Evolutionary conservation across 805 yeast species (phyloP), one percentile per base, ranked within the genome.

Genomic region (Schwanniomyces polymorphus): DNA sequence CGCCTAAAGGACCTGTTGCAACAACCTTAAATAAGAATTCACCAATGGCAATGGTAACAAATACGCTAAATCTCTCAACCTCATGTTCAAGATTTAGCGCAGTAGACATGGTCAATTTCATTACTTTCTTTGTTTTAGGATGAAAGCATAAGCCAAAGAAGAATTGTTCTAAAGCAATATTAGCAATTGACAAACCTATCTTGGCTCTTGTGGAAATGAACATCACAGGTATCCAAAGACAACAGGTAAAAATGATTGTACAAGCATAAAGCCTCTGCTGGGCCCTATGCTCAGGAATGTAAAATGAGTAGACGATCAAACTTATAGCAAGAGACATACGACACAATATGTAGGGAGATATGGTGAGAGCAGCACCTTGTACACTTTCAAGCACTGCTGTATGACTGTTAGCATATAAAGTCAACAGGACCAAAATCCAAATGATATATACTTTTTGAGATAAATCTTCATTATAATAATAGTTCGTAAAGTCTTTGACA

Each of bases 1-100:
- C 46, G 0, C 76, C 79, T 35, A 80, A 68, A 0, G 81, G 78
- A n/a, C 71, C 64, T 0, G 62, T 60, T 2, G 82, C 78, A 7
- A 81, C 85, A 7, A 79, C 65, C 35, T 74, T 76, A 55, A 76
- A 81, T 11, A 82, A 62, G 52, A 81, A 83, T 52, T 83, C 88
- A 29, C 88, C 88, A 51, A 84, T 72, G 4, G 86, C 86, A 61
- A 84, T 82, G 52, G 82, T 75, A 45, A 72, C 82, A 56, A 84
- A 84, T 0, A 83, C 80, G 2, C 78, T 72, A 54, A 70, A 73
- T 46, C 88, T 60, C 56, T 84, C 88, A 25, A 81, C 84, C 57
- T 82, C 86, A 56, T 84, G 88, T 52, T 82, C 87, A 46, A 84
- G 80, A 56, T 81, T 82, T 49, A 82, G 58, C 1, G 88, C 88